Percentiles rank a stretch among this genome's conserved stretches.
These are phyloP conservation scores for Dendrobium chrysotoxum DNA, from an alignment of 106 monocot species.

Conservation along the genomic window DNA sequence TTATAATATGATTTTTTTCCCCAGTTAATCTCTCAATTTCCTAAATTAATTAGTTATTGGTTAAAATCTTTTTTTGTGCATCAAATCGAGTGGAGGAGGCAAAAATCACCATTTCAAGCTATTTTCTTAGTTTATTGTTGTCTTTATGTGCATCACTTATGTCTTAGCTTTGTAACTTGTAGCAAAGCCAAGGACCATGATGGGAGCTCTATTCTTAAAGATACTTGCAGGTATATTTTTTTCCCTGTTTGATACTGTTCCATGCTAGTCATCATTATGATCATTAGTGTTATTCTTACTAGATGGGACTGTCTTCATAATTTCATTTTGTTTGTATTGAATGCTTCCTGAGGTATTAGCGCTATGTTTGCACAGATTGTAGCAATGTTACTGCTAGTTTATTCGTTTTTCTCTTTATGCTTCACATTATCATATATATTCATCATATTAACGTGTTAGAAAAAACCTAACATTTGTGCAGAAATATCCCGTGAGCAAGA, in stretches of 20 bases:
- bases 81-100: slow-evolving; percentile 20
- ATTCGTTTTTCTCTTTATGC: no score
- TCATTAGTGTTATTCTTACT: no score
- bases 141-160: background rate
- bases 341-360: no score
- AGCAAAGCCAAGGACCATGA: slow-evolving; percentile 25
- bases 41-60: background rate
- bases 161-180: background rate
- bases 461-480: no score
- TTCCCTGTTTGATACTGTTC: background rate
- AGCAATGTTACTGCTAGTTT: background rate
- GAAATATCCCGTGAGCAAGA: no score
- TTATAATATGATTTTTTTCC: background rate
- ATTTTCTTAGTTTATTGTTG: background rate
- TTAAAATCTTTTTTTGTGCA: background rate
- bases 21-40: background rate
- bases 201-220: slow-evolving; percentile 24
- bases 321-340: no score
- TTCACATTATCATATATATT: no score
- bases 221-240: slow-evolving; percentile 16
- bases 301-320: no score
- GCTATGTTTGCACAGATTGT: no score
- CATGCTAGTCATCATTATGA: background rate
- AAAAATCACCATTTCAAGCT: no score
- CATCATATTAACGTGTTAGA: no score